Percentiles rank a stretch among this genome's conserved stretches.
These are phyloP conservation scores for Tylopilus balloui DNA, from an alignment of 768 basidiomycete species.

Conservation along the genomic window DNA sequence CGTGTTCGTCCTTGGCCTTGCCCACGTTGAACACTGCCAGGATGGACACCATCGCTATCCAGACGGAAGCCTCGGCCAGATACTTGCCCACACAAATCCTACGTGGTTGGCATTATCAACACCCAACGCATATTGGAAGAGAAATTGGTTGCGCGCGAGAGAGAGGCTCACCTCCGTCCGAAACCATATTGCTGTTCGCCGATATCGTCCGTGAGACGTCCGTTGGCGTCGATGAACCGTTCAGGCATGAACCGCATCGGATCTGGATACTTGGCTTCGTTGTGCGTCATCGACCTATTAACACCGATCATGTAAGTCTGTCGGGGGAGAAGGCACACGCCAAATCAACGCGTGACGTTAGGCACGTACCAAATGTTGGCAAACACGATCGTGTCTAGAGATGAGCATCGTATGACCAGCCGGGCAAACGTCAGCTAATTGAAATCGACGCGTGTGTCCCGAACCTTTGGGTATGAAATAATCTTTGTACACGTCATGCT, in stretches of 20 bases:
- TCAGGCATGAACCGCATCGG: constrained; percentile 22
- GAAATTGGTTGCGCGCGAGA: too few species aligned
- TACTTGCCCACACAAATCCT: constrained; percentile 27
- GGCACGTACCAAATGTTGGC: constrained; percentile 14
- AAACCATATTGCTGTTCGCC: constrained; percentile 21
- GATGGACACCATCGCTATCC: constrained; percentile 25
- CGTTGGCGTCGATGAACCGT: constrained; percentile 15
- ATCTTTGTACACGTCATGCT: constrained; percentile 12
- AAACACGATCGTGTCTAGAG: constrained; percentile 24
- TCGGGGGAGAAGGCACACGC: neutral
- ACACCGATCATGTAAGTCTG: neutral
- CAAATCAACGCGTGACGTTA: neutral
- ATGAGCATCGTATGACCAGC: neutral
- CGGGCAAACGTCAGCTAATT: too few species aligned
- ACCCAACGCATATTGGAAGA: too few species aligned
- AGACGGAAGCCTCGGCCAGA: constrained; percentile 25
- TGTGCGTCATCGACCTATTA: constrained; percentile 29
- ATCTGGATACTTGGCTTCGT: constrained; percentile 21
- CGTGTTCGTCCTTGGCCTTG: constrained; percentile 31
- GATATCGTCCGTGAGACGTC: constrained; percentile 17
- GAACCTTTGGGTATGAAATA: constrained; percentile 22
- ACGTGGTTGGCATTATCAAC: neutral
- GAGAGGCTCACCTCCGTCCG: constrained; percentile 21
- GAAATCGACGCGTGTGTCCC: neutral
- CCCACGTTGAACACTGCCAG: constrained; percentile 25